Conservation (phyloP, 345 rosid species). For the Orychophragmus violaceus region DNA sequence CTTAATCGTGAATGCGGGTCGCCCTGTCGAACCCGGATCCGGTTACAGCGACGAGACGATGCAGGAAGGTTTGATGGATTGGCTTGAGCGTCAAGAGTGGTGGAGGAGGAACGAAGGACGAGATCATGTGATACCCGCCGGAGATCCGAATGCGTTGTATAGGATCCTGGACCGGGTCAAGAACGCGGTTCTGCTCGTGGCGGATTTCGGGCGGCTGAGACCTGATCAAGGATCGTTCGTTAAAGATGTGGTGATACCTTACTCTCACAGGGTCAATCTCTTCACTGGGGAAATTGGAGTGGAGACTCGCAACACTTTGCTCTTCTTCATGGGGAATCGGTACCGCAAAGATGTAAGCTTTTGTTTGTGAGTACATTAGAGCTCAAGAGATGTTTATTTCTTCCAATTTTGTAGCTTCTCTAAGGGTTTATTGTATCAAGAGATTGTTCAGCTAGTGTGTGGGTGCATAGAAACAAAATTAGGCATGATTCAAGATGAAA, state of each 20-base stretch:
- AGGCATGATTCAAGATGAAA: not conserved
- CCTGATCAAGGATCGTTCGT: conserved; percentile 84
- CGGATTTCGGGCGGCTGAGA: conserved; percentile 83
- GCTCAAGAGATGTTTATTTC: too few species aligned
- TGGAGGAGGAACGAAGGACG: conserved; percentile 74
- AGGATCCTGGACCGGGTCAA: conserved; percentile 58
- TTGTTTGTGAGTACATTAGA: too few species aligned
- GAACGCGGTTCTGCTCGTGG: conserved; percentile 57
- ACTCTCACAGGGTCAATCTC: conserved; percentile 71
- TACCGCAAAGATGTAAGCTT: conserved; percentile 79
- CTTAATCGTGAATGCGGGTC: conserved; percentile 58
- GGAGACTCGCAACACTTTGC: conserved; percentile 52
- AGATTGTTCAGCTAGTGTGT: not conserved
- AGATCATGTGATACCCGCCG: conserved; percentile 79
- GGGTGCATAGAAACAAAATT: not conserved
- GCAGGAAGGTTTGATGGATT: conserved; percentile 74
- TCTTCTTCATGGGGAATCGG: conserved; percentile 98
- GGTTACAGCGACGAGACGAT: conserved; percentile 76
- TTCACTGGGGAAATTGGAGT: conserved; percentile 65
- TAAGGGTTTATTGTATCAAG: too few species aligned
- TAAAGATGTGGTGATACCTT: conserved; percentile 86
- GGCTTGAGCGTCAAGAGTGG: conserved; percentile 76
- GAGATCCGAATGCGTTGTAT: conserved; percentile 86
- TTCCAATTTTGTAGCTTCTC: too few species aligned
- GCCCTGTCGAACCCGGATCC: conserved; percentile 32